A percentile compares a stretch with the other conserved stretches of the same genome.
These are phyloP conservation scores for Paratinospora sagittata DNA, from an alignment of 164 flowering plant genomes.

Conservation along the genomic window DNA sequence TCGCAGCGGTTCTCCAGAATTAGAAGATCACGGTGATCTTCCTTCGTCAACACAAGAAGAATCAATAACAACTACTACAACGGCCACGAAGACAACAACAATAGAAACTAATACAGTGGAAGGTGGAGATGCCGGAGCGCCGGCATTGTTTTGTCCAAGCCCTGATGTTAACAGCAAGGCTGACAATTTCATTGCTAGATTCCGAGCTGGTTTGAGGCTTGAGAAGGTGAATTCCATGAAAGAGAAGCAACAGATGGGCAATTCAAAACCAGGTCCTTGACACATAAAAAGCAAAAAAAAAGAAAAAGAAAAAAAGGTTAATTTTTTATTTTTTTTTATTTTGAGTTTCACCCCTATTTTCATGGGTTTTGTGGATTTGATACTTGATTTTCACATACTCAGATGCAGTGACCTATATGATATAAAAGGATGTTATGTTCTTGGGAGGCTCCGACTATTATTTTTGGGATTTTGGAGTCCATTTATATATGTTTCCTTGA, in stretches of 20 bases:
- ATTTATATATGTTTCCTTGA: background rate
- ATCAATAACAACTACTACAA: background rate
- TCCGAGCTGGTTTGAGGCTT: slow-evolving; percentile 54
- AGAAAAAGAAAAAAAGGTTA: too few relatives aligned
- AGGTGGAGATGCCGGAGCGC: slow-evolving; percentile 20
- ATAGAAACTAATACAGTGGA: background rate
- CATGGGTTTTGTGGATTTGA: background rate
- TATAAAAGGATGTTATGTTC: background rate
- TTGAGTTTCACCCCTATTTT: background rate
- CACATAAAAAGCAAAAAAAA: too few relatives aligned
- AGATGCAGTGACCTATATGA: background rate
- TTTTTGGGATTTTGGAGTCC: background rate
- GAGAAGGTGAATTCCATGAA: slow-evolving; percentile 68
- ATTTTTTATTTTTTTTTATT: too few relatives aligned
- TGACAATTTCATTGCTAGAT: slow-evolving; percentile 72
- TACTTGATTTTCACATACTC: background rate
- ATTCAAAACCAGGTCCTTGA: slow-evolving; percentile 8
- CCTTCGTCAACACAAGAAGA: slow-evolving; percentile 12
- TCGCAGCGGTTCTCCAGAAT: slow-evolving; percentile 46
- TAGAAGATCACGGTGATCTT: slow-evolving; percentile 17
- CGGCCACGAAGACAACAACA: background rate
- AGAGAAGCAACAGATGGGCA: slow-evolving; percentile 28
- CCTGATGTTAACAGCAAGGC: slow-evolving; percentile 79
- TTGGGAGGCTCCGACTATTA: background rate
- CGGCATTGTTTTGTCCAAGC: slow-evolving; percentile 58